Evolutionary conservation across 305 asterid genomes (phyloP).

Genomic region (Fraxinus sp.): DNA sequence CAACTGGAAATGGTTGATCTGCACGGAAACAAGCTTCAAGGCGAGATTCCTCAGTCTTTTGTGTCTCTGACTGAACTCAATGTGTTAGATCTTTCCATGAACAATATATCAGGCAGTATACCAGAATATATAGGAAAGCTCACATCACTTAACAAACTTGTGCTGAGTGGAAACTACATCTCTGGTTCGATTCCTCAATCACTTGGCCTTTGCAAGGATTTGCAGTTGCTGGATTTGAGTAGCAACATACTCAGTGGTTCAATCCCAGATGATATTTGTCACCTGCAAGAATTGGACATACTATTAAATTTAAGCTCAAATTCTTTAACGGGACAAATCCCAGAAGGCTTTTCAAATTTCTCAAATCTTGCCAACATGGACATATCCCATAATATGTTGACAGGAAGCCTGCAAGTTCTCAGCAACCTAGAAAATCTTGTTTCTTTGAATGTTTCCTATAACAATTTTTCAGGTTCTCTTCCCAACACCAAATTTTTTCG

Average conservation of each 20-base stretch:
- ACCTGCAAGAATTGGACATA: slow-evolving; percentile 57
- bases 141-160: slow-evolving; percentile 52
- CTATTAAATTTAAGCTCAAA: slow-evolving; percentile 59
- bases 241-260: slow-evolving; percentile 41
- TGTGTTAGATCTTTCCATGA: slow-evolving; percentile 62
- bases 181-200: slow-evolving; percentile 54
- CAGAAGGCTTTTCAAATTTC: slow-evolving; percentile 52
- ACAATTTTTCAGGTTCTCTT: slow-evolving; percentile 57
- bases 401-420: slow-evolving; percentile 50
- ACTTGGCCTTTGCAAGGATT: slow-evolving; percentile 50
- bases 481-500: slow-evolving; percentile 59
- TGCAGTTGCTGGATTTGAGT: slow-evolving; percentile 71
- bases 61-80: slow-evolving; percentile 46
- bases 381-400: slow-evolving; percentile 62
- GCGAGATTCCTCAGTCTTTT: slow-evolving; percentile 53
- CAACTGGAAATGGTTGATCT: slow-evolving; percentile 62
- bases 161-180: slow-evolving; percentile 47
- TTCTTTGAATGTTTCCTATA: slow-evolving; percentile 61
- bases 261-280: slow-evolving; percentile 54
- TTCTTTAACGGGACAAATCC: slow-evolving; percentile 46
- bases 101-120: slow-evolving; percentile 49
- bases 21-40: slow-evolving; percentile 52
- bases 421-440: slow-evolving; percentile 62
- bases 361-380: slow-evolving; percentile 65
- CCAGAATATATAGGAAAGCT: slow-evolving; percentile 57